A percentile compares a stretch with the other conserved stretches of the same genome.
Conservation (phyloP, 176 grass and related monocot species). For the Themeda triandra region DNA sequence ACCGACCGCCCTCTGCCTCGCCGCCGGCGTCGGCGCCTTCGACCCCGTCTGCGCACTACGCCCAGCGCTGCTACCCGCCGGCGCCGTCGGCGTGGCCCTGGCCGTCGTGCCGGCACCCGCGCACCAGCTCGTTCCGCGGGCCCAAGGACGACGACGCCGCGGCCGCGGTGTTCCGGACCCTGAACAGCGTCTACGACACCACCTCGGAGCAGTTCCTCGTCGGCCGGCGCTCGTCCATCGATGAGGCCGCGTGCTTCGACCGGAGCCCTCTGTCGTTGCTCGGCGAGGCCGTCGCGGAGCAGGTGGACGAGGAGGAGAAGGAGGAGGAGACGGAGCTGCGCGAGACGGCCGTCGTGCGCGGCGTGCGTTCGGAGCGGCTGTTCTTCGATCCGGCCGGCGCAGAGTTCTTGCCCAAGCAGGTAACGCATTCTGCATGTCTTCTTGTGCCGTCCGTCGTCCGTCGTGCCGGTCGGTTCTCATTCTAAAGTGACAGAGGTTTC, state of each 20-base stretch:
- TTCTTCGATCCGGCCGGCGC: slow-evolving; percentile 66
- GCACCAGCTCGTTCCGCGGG: slow-evolving; percentile 71
- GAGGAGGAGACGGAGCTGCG: slow-evolving; percentile 21
- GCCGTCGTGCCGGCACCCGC: slow-evolving; percentile 81
- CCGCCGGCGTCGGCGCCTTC: background rate
- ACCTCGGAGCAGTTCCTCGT: slow-evolving; percentile 27
- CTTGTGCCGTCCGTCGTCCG: background rate
- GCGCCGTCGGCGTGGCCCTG: slow-evolving; percentile 60
- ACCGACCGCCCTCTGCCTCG: background rate
- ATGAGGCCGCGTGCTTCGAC: background rate
- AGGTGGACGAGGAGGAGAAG: slow-evolving; percentile 12
- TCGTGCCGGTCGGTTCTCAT: background rate
- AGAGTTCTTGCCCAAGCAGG: slow-evolving; percentile 44
- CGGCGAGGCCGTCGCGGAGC: background rate
- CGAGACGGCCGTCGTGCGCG: slow-evolving; percentile 50
- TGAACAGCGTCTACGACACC: slow-evolving; percentile 58
- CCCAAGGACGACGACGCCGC: slow-evolving; percentile 19
- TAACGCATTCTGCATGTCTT: slow-evolving; percentile 1
- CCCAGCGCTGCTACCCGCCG: slow-evolving; percentile 48
- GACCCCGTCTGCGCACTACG: background rate
- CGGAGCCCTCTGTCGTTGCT: background rate
- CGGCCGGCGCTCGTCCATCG: slow-evolving; percentile 23
- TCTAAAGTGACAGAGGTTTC: slow-evolving; percentile 9
- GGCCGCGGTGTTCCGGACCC: slow-evolving; percentile 52
- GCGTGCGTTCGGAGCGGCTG: slow-evolving; percentile 61